A percentile compares a stretch with the other conserved stretches of the same genome.
Evolutionary conservation across 371 early-diverging fungal genomes (phyloP).

Genomic region (Mortierella sp.): DNA sequence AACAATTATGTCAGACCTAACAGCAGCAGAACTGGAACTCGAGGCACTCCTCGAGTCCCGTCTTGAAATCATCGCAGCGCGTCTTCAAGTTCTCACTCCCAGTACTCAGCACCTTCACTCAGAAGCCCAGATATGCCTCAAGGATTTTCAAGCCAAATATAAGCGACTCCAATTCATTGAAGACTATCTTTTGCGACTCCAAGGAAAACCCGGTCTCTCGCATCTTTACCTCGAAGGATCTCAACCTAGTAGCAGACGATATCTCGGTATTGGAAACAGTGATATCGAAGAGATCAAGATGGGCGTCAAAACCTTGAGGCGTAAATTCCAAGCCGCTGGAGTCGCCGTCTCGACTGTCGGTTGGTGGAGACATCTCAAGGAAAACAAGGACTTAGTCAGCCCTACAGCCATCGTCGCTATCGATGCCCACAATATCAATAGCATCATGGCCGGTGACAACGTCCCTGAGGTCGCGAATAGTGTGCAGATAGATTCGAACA

Average conservation of each 20-base stretch:
- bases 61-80: slow-evolving; percentile 32
- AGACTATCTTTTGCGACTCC: slow-evolving; percentile 39
- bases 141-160: slow-evolving; percentile 21
- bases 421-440: not conserved
- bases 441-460: not conserved
- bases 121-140: slow-evolving; percentile 25
- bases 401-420: not conserved
- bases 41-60: slow-evolving; percentile 51
- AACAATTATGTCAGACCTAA: slow-evolving; percentile 28
- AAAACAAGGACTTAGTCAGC: slow-evolving; percentile 3
- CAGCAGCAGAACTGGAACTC: slow-evolving; percentile 38
- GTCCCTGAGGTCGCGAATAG: not conserved
- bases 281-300: slow-evolving; percentile 52
- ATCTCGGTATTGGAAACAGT: slow-evolving; percentile 15
- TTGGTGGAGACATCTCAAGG: slow-evolving; percentile 53
- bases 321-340: slow-evolving; percentile 52
- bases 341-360: slow-evolving; percentile 37
- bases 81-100: slow-evolving; percentile 19
- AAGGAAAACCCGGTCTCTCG: slow-evolving; percentile 52
- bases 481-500: not conserved
- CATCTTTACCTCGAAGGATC: slow-evolving; percentile 28
- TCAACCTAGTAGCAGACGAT: slow-evolving; percentile 28
- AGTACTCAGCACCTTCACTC: slow-evolving; percentile 7
- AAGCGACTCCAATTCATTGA: slow-evolving; percentile 39
- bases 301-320: slow-evolving; percentile 50